Conservation (phyloP, 306 rosid genomes). For the Casuarina glauca region DNA sequence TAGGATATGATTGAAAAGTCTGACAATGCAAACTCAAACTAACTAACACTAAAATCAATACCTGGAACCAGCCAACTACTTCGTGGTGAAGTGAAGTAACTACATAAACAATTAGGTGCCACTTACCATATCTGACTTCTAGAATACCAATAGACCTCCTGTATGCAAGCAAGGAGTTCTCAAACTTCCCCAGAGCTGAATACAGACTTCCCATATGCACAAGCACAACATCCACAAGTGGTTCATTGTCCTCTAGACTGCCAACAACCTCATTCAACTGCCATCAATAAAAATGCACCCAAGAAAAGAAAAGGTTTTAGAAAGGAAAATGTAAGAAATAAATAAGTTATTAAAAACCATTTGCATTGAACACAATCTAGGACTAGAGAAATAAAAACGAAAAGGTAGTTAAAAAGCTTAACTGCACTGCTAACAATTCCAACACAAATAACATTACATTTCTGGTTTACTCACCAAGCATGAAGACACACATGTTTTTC, state of each 20-base stretch:
- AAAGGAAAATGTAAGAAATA: neutral
- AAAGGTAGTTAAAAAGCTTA: neutral
- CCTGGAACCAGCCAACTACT: neutral
- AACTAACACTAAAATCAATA: neutral
- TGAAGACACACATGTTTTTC: neutral
- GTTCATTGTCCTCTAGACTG: constrained; percentile 61
- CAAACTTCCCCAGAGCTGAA: constrained; percentile 59
- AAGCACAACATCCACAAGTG: constrained; percentile 68
- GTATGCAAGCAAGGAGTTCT: constrained; percentile 57
- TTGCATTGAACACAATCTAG: neutral
- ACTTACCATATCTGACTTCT: constrained; percentile 64
- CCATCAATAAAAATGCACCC: constrained; percentile 34
- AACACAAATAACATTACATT: neutral
- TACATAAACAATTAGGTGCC: constrained; percentile 21
- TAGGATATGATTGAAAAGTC: neutral
- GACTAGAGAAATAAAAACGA: neutral
- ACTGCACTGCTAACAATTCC: neutral
- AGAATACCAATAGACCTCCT: constrained; percentile 68
- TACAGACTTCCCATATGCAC: constrained; percentile 96
- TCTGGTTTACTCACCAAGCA: neutral
- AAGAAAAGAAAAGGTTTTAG: constrained; percentile 7
- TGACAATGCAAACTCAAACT: neutral
- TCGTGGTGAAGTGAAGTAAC: constrained; percentile 8
- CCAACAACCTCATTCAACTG: constrained; percentile 77
- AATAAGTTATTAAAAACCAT: neutral